These are phyloP conservation scores for Hirsutella minnesotensis DNA, from an alignment of 2,329 filamentous ascomycete species.

Conservation along the genomic window DNA sequence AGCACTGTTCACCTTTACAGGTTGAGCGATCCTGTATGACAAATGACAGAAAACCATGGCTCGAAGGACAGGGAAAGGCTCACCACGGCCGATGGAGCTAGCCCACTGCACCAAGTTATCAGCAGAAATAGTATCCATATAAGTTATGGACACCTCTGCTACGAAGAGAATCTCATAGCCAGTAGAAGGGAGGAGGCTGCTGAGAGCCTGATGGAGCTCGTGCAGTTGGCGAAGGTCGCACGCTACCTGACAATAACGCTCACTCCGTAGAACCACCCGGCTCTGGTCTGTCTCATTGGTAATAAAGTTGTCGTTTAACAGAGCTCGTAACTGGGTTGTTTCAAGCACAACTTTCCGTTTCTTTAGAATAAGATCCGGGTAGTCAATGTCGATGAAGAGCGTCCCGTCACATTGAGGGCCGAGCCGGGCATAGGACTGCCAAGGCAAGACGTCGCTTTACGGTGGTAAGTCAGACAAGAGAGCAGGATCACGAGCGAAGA, in stretches of 20 bases:
- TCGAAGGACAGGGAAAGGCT: not conserved
- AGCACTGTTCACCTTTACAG: not conserved
- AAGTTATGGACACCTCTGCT: conserved; percentile 84
- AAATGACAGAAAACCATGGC: no score
- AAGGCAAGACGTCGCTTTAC: conserved; percentile 70
- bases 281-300: conserved; percentile 27
- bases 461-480: not conserved
- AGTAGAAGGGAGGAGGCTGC: conserved; percentile 42
- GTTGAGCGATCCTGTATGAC: no score
- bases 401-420: conserved; percentile 42
- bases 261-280: conserved; percentile 48
- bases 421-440: conserved; percentile 65
- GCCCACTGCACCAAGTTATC: conserved; percentile 71
- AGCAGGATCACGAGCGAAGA: not conserved
- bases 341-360: conserved; percentile 58
- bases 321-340: conserved; percentile 41
- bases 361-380: conserved; percentile 63
- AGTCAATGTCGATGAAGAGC: conserved; percentile 77
- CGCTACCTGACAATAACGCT: conserved; percentile 65
- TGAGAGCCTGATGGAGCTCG: conserved; percentile 47
- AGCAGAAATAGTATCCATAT: conserved; percentile 66
- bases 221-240: conserved; percentile 65
- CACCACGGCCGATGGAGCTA: conserved; percentile 56
- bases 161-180: conserved; percentile 62
- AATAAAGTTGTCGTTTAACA: conserved; percentile 18